Percentiles rank a stretch among this genome's conserved stretches.
These are phyloP conservation scores for Diplosphaera chodatii DNA, from an alignment of 139 green algal species.

Conservation along the genomic window DNA sequence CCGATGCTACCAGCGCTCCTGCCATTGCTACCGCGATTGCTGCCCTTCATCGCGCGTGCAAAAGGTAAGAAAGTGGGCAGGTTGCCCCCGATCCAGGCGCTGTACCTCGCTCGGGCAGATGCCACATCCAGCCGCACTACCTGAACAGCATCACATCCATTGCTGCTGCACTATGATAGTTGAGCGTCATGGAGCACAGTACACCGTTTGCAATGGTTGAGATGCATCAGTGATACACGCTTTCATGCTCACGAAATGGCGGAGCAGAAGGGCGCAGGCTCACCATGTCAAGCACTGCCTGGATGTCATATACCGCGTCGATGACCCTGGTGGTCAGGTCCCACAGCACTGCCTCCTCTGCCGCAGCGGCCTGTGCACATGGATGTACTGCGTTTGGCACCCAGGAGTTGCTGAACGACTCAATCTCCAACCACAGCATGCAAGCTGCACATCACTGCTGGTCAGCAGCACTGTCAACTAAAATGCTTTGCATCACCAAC, in stretches of 20 bases:
- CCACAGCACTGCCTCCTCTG: constrained; percentile 76
- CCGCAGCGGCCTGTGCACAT: constrained; percentile 14
- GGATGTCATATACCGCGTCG: constrained; percentile 18
- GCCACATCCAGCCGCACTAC: constrained; percentile 63
- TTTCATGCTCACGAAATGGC: no score
- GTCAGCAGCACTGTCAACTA: no score
- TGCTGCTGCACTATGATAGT: background rate
- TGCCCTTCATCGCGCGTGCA: constrained; percentile 9
- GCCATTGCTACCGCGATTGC: constrained; percentile 9
- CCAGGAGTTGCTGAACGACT: background rate
- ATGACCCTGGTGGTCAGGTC: constrained; percentile 45
- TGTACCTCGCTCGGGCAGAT: constrained; percentile 51
- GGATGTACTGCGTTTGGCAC: no score
- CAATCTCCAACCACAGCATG: no score
- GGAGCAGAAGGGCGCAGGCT: background rate
- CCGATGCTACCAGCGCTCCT: no score
- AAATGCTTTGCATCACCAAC: background rate
- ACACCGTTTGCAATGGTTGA: no score
- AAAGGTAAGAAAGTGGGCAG: constrained; percentile 51
- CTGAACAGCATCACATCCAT: constrained; percentile 3
- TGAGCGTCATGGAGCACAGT: no score
- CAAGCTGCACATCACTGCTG: no score
- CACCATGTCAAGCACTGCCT: constrained; percentile 21
- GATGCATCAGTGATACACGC: no score
- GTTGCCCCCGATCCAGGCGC: constrained; percentile 56